Evolutionary conservation across 345 rosid genomes (phyloP), one percentile per base, ranked within the genome.

Genomic region (Passiflora organensis): DNA sequence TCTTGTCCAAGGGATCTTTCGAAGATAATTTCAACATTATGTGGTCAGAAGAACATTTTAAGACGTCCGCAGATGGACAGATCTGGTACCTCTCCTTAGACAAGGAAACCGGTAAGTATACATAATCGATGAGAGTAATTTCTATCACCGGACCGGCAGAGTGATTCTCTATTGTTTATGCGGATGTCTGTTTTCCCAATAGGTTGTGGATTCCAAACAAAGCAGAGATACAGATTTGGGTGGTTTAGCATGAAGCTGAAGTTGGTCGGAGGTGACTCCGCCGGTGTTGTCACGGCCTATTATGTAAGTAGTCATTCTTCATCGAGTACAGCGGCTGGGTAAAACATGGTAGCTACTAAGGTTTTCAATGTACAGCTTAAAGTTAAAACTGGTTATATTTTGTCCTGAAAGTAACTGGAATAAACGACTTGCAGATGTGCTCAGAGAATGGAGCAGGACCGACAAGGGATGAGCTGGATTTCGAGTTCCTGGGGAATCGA

Each of bases 211-310:
- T 91, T 91, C 71, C 91, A 86, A 68, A 91, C 96, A 13, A 91
- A 89, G 64, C 87, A 89, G 72, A 84, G 66, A 57, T 89, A 91
- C 77, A 74, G 99, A 77, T 89, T 86, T 53, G 96, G 99, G 5
- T 91, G 95, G 99, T 91, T 91, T 51, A 86, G 96, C 73, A 91
- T 91, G 99, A 91, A 88, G 79, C 68, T 91, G 70, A 91, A 89
- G 62, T 70, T 91, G 53, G 99, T 89, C 12, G 95, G 89, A 34
- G 95, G 95, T 52, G 99, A 91, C 65, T 91, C 99, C 2, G 99
- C 96, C 13, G 99, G 99, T 17, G 95, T 91, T 2, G 96, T 91
- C 25, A 91, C 99, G 17, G 99, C 99, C 51, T 91, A 86, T 63
- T 91, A 91, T 58, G 99, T 84, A 55, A 73, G 82, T 57, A 32